Evolutionary conservation across 1,284 basidiomycete species (phyloP), one percentile per base, ranked within the genome.

Genomic region (Marasmius tenuissimus): DNA sequence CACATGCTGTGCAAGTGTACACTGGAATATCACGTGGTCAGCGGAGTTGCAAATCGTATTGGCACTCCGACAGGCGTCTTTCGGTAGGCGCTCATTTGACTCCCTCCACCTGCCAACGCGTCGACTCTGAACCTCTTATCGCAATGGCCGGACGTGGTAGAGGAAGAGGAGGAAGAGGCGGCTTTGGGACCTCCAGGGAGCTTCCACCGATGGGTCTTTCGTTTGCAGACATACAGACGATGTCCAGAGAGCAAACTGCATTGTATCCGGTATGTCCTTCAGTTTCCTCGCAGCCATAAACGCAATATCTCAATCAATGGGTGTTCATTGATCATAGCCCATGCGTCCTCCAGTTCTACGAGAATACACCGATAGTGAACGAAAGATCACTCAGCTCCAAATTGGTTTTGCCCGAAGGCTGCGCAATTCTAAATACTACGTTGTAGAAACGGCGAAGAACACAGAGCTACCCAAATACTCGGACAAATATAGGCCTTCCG

Each of bases 391-490:
- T 61, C 81, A 86, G 58, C 72, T 88, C 45, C 91, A 93, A 68
- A 78, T 82, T 39, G 87, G 84, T n/a, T 88, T 91, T 67, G 80
- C 82, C 14, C 69, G 80, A 12, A 82, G 91, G 37, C 73, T 93
- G 55, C 81, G 85, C 65, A 81, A 80, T 60, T 91, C 89, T 4
- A 77, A 82, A 51, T 93, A 92, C 72, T 91, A 88, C 69, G 77
- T 93, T 52, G 83, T 87, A n/a, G 89, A 93, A 73, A 72, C 79
- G 38, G 81, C 81, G 12, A 91, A 87, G 72, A 56, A 38, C 64
- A n/a, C 64, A 88, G 91, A 92, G 54, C 76, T 92, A 7, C 83
- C 87, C 37, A 81, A 88, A 48, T 93, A 92, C 71, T 92, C 90
- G 22, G 92, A 93, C 74, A 91, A 89, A 73, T 92, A 92, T 70